phyloP scores from a whole-genome alignment of 495 filamentous ascomycete species.

The Penicillium mononematosum region DNA sequence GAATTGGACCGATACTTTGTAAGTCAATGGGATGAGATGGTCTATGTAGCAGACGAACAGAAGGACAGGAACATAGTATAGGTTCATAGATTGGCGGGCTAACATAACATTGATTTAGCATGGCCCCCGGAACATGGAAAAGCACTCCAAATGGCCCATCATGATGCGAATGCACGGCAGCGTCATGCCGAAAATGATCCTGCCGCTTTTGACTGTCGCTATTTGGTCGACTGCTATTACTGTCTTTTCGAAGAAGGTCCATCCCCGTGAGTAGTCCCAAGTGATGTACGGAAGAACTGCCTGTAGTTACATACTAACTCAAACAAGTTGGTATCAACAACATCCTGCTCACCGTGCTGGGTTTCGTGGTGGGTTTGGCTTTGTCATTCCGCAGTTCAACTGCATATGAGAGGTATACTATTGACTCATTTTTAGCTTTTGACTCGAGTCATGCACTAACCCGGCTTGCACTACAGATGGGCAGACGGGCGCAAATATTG shows the following conservation, averaged over 20 bases:
- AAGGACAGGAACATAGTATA: not conserved
- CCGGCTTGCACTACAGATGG: constrained; percentile 42
- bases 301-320: constrained; percentile 3
- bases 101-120: constrained; percentile 31
- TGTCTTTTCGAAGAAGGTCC: constrained; percentile 53
- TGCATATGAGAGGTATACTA: constrained; percentile 70
- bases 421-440: not conserved
- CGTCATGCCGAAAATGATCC: constrained; percentile 75
- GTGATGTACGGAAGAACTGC: not conserved
- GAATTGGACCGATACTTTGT: constrained; percentile 50
- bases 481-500: constrained; percentile 75
- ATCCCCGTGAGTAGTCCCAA: constrained; percentile 43
- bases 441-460: not conserved
- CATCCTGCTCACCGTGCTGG: constrained; percentile 76
- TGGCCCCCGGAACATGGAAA: constrained; percentile 65
- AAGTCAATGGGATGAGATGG: constrained; percentile 18
- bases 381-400: constrained; percentile 82
- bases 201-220: constrained; percentile 66
- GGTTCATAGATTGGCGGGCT: constrained; percentile 1
- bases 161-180: constrained; percentile 79
- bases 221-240: constrained; percentile 71
- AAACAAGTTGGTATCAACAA: constrained; percentile 55
- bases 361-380: constrained; percentile 85
- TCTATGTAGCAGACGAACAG: not conserved
- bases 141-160: constrained; percentile 79